phyloP scores from a whole-genome alignment of 495 filamentous ascomycete species.

The Xylaria flabelliformis region DNA sequence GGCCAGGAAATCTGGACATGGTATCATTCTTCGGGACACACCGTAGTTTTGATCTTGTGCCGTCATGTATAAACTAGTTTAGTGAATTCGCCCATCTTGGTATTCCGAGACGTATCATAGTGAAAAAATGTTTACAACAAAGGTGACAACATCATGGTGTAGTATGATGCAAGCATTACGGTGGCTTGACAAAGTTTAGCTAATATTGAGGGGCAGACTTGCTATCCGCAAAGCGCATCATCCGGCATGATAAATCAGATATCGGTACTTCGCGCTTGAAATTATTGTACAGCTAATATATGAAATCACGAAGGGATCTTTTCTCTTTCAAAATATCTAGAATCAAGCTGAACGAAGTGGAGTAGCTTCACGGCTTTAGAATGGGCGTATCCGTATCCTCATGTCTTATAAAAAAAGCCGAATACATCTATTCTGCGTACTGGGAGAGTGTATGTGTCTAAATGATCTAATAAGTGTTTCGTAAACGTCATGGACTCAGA shows the following conservation, averaged over 20 bases:
- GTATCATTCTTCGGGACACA: not conserved
- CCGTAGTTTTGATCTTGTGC: not conserved
- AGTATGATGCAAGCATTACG: not conserved
- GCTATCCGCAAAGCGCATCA: not conserved
- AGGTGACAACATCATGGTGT: not conserved
- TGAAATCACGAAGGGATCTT: not conserved
- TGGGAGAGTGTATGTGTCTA: not conserved
- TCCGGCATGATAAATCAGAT: not conserved
- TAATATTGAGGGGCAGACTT: not conserved
- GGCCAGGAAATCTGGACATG: not conserved
- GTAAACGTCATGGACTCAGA: slow-evolving; percentile 16
- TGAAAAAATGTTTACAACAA: not conserved
- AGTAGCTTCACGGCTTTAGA: not conserved
- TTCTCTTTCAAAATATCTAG: not conserved
- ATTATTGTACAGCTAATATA: not conserved
- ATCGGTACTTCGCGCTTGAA: not conserved
- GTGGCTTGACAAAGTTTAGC: not conserved
- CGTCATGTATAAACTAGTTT: not conserved
- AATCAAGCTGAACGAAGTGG: not conserved
- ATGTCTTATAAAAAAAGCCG: not conserved
- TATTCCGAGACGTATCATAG: not conserved
- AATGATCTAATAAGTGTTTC: not conserved
- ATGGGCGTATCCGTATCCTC: not conserved
- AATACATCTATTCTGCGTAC: not conserved
- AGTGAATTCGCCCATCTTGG: not conserved